Evolutionary conservation across 2,329 filamentous ascomycete genomes (phyloP), one percentile per base, ranked within the genome.

Genomic region (Diaporthe citri): DNA sequence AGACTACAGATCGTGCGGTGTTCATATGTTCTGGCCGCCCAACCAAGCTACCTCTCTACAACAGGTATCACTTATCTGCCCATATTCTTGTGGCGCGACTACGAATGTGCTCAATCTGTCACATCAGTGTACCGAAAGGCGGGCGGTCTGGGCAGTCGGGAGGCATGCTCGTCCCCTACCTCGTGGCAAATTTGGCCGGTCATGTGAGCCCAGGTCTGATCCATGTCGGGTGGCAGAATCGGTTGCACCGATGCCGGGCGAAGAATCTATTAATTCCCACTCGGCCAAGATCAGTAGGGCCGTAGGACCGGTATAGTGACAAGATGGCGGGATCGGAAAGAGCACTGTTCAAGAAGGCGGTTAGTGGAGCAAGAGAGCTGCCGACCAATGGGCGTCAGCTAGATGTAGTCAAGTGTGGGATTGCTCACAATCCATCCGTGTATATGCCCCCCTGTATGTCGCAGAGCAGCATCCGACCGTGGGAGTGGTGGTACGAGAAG

Each of bases 191-290:
- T 17, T 2, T 20, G n/a, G 20, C 4, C 34, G 22, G 34, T 10
- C 34, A 1, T 15, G 10, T 15, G 1, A 41, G 0, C 10, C 3
- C 7, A 0, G 41, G 28, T n/a, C 4, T 48, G 3, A 2, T 7
- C 43, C 60, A 48, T 6, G 13, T 2, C 10, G 43, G 2, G 3
- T 51, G 5, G 28, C 43, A 51, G 20, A 36, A 67, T 0, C 7
- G 28, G 10, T 0, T 67, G 9, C 62, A 67, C 2, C 8, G 1
- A 22, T 67, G 43, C 28, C 22, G 2, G 10, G 12, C 10, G 6
- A 51, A 67, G 8, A 67, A 67, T 0, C 1, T 3, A 15, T 17
- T 2, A 12, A 67, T 51, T 1, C 43, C 62, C 2, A 1, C 0
- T 25, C 1, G 9, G 8, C 43, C 43, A 12, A 51, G 43, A 31